Conservation (phyloP, 768 basidiomycete genomes). For the Chalciporus piperatus region DNA sequence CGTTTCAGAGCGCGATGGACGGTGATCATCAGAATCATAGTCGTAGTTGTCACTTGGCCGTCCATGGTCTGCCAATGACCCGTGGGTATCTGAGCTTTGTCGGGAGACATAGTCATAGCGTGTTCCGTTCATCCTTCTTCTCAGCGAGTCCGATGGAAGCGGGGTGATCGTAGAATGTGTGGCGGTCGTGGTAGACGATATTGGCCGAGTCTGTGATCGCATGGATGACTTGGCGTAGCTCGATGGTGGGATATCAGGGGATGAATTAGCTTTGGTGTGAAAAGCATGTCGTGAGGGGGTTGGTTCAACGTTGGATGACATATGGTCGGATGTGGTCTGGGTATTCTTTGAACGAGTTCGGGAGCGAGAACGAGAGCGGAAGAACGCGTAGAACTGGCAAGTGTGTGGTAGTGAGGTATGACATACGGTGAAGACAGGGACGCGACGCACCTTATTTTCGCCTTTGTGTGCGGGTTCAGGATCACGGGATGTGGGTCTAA, state of each 20-base stretch:
- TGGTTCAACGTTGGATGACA: constrained; percentile 16
- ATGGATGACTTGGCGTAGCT: constrained; percentile 40
- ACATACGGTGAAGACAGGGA: not conserved
- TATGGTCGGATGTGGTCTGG: constrained; percentile 3
- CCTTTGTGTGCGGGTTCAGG: constrained; percentile 24
- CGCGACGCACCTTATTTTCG: constrained; percentile 44
- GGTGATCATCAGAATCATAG: constrained; percentile 21
- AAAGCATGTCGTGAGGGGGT: constrained; percentile 15
- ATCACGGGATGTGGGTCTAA: constrained; percentile 1
- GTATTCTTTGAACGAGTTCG: constrained; percentile 23
- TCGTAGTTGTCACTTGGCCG: constrained; percentile 7
- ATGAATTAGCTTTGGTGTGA: constrained; percentile 1
- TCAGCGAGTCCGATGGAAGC: constrained; percentile 43
- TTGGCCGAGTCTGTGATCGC: constrained; percentile 54
- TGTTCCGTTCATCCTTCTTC: constrained; percentile 14
- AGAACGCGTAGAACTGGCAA: constrained; percentile 58
- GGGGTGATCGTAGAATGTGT: constrained; percentile 62
- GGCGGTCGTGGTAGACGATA: constrained; percentile 62
- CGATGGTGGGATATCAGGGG: constrained; percentile 11
- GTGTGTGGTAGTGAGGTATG: not conserved
- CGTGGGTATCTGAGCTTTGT: constrained; percentile 13
- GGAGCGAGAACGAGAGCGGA: constrained; percentile 47
- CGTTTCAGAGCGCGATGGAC: constrained; percentile 25
- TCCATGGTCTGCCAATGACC: constrained; percentile 11
- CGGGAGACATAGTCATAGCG: constrained; percentile 20